Evolutionary conservation across 495 filamentous ascomycete species (phyloP).

Genomic region (Hypoxylon trugodes): DNA sequence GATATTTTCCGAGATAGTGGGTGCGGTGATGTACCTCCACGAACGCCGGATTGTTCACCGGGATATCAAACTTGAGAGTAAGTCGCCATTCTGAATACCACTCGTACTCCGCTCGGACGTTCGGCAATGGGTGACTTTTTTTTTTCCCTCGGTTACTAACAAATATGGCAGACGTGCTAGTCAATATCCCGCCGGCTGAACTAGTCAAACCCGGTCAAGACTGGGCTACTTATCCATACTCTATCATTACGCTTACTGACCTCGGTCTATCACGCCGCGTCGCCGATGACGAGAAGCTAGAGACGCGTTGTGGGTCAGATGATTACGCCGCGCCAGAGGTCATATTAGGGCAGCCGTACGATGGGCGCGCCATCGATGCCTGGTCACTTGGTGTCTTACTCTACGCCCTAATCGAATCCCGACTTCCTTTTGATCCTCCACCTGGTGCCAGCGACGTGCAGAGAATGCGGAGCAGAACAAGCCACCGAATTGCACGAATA

Average conservation of each 20-base stretch:
- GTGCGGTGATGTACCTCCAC: constrained; percentile 87
- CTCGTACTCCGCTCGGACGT: not conserved
- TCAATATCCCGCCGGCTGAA: constrained; percentile 74
- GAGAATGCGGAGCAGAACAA: constrained; percentile 76
- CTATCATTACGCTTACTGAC: constrained; percentile 89
- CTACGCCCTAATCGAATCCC: constrained; percentile 90
- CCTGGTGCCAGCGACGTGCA: constrained; percentile 76
- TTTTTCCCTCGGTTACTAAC: constrained; percentile 34
- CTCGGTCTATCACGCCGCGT: constrained; percentile 89
- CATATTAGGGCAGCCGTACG: constrained; percentile 92
- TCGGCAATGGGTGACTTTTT: not conserved
- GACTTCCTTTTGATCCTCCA: constrained; percentile 89
- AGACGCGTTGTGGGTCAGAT: constrained; percentile 91
- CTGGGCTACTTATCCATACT: constrained; percentile 77
- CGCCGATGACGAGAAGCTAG: constrained; percentile 78
- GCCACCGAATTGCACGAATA: constrained; percentile 90
- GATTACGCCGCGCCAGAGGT: constrained; percentile 98
- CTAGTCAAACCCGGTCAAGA: constrained; percentile 56
- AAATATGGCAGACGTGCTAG: constrained; percentile 75
- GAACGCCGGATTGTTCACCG: constrained; percentile 87
- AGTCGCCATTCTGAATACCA: constrained; percentile 44
- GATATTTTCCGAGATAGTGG: constrained; percentile 89
- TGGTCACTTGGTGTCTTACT: constrained; percentile 95
- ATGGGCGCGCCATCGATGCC: constrained; percentile 89
- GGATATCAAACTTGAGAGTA: constrained; percentile 98